Conservation (phyloP, 495 filamentous ascomycete species). For the Schizothecium vesticola region DNA sequence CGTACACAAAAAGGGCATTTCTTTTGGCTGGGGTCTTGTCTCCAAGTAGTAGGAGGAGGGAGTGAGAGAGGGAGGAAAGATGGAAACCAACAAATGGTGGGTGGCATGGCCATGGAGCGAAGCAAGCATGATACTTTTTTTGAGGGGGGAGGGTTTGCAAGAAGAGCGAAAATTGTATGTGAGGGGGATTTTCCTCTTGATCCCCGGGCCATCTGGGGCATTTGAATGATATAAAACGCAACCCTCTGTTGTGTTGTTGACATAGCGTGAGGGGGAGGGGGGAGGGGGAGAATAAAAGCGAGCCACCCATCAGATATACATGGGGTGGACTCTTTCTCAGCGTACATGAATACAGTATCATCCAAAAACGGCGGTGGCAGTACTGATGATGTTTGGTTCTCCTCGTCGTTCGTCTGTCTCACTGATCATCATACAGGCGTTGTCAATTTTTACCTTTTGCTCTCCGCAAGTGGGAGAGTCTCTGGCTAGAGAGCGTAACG, state of each 20-base stretch:
- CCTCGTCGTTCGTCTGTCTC: too few relatives aligned
- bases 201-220: neutral
- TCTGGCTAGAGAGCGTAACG: too few relatives aligned
- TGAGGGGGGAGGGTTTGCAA: neutral
- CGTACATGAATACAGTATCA: neutral
- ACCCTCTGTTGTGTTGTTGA: neutral
- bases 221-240: neutral
- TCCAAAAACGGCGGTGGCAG: neutral
- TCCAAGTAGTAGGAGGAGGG: neutral
- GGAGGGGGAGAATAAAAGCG: neutral
- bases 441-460: too few relatives aligned
- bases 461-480: too few relatives aligned
- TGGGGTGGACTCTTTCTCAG: too few relatives aligned
- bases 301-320: neutral
- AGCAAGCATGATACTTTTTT: neutral
- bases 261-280: neutral
- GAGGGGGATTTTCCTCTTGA: neutral
- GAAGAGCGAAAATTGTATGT: neutral
- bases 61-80: neutral
- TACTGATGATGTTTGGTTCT: too few relatives aligned
- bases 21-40: neutral
- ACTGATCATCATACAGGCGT: too few relatives aligned
- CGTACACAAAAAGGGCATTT: neutral
- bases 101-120: neutral
- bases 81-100: neutral